A percentile compares a stretch with the other conserved stretches of the same genome.
Conservation (phyloP, 2,329 filamentous ascomycete species). For the Lecanosticta acicola region DNA sequence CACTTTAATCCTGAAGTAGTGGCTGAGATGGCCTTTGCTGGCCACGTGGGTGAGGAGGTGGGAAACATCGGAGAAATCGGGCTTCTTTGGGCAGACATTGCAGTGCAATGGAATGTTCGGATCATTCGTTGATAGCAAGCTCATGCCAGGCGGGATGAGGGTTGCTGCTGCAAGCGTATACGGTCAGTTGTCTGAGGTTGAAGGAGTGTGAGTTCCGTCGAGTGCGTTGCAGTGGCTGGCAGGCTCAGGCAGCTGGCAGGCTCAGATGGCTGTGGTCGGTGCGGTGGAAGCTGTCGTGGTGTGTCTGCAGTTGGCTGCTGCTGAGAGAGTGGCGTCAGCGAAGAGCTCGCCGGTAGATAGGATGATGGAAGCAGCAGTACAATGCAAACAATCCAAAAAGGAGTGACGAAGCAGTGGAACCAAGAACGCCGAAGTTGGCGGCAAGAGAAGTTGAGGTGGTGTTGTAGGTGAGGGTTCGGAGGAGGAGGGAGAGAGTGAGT, state of each 20-base stretch:
- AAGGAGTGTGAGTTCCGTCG: conserved; percentile 4
- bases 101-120: conserved; percentile 64
- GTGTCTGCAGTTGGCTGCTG: conserved; percentile 4
- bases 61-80: conserved; percentile 81
- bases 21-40: conserved; percentile 85
- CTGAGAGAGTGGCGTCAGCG: conserved; percentile 20
- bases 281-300: conserved; percentile 5
- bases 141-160: conserved; percentile 16
- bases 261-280: background rate
- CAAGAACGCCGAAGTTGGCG: conserved; percentile 14
- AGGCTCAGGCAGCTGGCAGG: conserved; percentile 1
- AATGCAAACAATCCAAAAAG: conserved; percentile 18
- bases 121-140: conserved; percentile 32
- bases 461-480: conserved; percentile 3
- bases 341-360: conserved; percentile 1
- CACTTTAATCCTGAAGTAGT: conserved; percentile 76
- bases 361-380: conserved; percentile 22
- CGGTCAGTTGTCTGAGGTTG: background rate
- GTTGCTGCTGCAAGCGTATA: conserved; percentile 1
- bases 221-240: conserved; percentile 1
- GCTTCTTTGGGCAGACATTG: conserved; percentile 73
- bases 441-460: conserved; percentile 13
- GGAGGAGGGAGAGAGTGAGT: conserved; percentile 2
- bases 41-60: conserved; percentile 88
- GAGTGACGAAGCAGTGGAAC: conserved; percentile 21